Evolutionary conservation across 805 yeast species (phyloP).

Genomic region (Saccharomycopsis vini): DNA sequence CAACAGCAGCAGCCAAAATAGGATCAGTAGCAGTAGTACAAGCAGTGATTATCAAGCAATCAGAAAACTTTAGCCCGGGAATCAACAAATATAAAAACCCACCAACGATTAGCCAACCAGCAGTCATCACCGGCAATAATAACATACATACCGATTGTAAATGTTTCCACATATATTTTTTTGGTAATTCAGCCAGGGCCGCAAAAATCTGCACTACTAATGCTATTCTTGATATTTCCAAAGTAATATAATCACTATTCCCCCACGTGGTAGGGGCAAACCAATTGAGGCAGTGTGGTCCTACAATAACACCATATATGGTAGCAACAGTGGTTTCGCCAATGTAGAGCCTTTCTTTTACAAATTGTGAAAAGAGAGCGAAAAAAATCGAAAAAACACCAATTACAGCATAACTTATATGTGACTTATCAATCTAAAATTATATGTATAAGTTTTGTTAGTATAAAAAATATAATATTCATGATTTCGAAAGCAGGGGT

Average conservation of each 20-base stretch:
- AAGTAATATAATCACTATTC: constrained; percentile 68
- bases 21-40: constrained; percentile 96
- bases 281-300: constrained; percentile 82
- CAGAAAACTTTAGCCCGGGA: constrained; percentile 63
- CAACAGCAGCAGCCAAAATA: constrained; percentile 89
- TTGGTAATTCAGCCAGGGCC: constrained; percentile 87
- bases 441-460: no score
- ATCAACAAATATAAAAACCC: constrained; percentile 70
- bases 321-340: constrained; percentile 92
- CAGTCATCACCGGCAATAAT: constrained; percentile 80
- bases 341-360: constrained; percentile 74
- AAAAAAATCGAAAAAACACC: constrained; percentile 77
- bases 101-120: constrained; percentile 81
- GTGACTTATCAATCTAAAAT: constrained; percentile 46
- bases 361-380: constrained; percentile 69
- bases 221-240: constrained; percentile 76
- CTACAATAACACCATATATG: constrained; percentile 75
- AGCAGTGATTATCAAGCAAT: constrained; percentile 67
- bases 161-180: constrained; percentile 78
- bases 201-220: constrained; percentile 86
- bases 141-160: constrained; percentile 69
- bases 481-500: no score
- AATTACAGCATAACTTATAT: constrained; percentile 78
- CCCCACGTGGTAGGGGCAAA: constrained; percentile 82
- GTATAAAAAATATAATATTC: no score